Evolutionary conservation across 305 asterid species (phyloP), one percentile per base, ranked within the genome.

Genomic region (Fraxinus xanthoxyloides): DNA sequence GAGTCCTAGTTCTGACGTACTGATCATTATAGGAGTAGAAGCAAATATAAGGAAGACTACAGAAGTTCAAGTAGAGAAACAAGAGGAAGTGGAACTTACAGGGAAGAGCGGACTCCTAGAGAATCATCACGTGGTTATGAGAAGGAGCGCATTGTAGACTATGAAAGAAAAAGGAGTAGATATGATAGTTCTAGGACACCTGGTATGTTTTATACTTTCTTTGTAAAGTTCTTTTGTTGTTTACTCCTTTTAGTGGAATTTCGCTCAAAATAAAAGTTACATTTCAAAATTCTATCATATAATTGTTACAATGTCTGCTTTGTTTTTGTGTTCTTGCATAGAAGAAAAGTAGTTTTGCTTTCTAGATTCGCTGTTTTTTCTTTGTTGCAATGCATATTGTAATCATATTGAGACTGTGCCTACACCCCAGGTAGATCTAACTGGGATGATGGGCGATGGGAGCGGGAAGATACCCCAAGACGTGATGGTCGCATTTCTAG

Each of bases 361-460:
- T 61, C 48, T 54, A 17, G 26, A 38, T 23, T 59, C 17, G 24
- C 24, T 17, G 65, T 31, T 54, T 36, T 76, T 76, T 80, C 38
- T 79, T 70, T 81, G 23, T 82, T 54, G 65, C 59, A 69, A 78
- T 84, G 83, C 77, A 77, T 77, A 76, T 67, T 24, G 34, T 23
- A 24, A 63, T 10, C 69, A 24, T 26, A 63, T 24, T 26, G 34
- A 63, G 26, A 9, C 34, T 26, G 5, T 63, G n/a, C 34, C 32
- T 63, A 9, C 31, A 51, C 81, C 90, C 85, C 87, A 94, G 98
- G 92, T 76, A 92, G 92, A 86, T 97, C 97, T 84, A 95, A 92
- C 56, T 94, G 99, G 99, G 98, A 97, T 87, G 97, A 95, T 81
- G 97, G 98, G 80, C 90, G 91, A 82, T 94, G 98, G 98, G 98